phyloP scores from a whole-genome alignment of 1,284 basidiomycete genomes.

The Ceratobasidium sp. region DNA sequence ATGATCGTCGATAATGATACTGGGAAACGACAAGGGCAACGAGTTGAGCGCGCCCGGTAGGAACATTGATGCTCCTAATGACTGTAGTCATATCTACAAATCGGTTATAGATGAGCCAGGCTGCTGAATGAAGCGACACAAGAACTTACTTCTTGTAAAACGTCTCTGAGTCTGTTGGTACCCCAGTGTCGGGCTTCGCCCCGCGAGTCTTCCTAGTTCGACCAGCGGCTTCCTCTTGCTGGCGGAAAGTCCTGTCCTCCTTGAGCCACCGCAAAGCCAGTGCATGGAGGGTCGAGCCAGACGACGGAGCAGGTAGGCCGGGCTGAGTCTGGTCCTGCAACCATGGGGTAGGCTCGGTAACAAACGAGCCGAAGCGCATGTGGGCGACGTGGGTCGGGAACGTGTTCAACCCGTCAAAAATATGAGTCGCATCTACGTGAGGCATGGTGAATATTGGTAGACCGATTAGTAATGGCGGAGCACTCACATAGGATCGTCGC shows the following conservation, averaged over 20 bases:
- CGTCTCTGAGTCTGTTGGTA: conserved; percentile 83
- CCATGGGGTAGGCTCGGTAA: conserved; percentile 78
- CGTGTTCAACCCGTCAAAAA: conserved; percentile 88
- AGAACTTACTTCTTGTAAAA: conserved; percentile 87
- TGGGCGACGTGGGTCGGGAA: conserved; percentile 94
- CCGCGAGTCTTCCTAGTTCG: conserved; percentile 73
- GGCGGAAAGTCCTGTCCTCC: conserved; percentile 78
- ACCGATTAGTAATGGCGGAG: conserved; percentile 24
- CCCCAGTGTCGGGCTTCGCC: conserved; percentile 63
- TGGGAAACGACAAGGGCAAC: neutral
- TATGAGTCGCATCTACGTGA: conserved; percentile 88
- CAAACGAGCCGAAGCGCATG: conserved; percentile 84
- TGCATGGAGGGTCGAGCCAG: conserved; percentile 70
- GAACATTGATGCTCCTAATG: conserved; percentile 56
- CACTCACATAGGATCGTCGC: conserved; percentile 91
- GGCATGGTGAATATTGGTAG: conserved; percentile 1
- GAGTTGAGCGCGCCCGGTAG: conserved; percentile 42
- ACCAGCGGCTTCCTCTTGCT: conserved; percentile 69
- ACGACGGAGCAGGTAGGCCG: conserved; percentile 48
- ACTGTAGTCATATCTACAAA: conserved; percentile 76
- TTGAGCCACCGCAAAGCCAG: conserved; percentile 87
- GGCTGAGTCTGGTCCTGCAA: conserved; percentile 55
- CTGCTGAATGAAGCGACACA: neutral
- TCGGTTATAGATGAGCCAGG: neutral
- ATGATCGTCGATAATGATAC: conserved; percentile 12